A percentile compares a stretch with the other conserved stretches of the same genome.
Evolutionary conservation across 306 rosid genomes (phyloP).

Genomic region (Cucurbita argyrosperma): DNA sequence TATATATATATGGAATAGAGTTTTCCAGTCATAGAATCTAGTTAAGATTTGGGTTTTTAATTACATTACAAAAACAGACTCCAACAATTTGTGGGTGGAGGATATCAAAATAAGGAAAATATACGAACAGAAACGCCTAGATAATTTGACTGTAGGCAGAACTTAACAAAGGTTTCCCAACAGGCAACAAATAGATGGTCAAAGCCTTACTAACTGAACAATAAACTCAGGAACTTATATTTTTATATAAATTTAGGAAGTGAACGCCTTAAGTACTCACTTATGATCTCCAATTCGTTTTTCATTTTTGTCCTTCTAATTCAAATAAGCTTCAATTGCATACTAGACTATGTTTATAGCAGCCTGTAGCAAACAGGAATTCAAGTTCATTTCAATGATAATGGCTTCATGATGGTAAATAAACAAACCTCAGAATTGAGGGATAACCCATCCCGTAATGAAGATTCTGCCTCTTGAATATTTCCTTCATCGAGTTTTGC

Average conservation of each 20-base stretch:
- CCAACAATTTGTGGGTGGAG: background rate
- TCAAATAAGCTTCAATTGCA: background rate
- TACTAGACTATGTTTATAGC: background rate
- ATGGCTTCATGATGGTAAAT: background rate
- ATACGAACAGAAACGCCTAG: background rate
- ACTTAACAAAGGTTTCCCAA: background rate
- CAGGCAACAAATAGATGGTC: background rate
- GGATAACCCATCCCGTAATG: slow-evolving; percentile 74
- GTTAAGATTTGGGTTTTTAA: background rate
- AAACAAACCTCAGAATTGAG: slow-evolving; percentile 64
- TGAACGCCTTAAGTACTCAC: background rate
- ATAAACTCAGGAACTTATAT: background rate
- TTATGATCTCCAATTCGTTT: background rate
- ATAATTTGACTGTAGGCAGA: background rate
- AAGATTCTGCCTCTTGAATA: slow-evolving; percentile 73
- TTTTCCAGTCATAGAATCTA: background rate
- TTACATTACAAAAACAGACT: background rate
- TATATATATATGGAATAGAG: background rate
- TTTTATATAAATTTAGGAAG: background rate
- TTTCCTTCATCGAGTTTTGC: slow-evolving; percentile 87
- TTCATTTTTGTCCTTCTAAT: background rate
- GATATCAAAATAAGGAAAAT: background rate
- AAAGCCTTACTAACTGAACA: background rate
- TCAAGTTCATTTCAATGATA: background rate
- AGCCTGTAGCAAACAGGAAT: background rate